Evolutionary conservation across 2,329 filamentous ascomycete species (phyloP).

Genomic region (Ophiostoma populinum): DNA sequence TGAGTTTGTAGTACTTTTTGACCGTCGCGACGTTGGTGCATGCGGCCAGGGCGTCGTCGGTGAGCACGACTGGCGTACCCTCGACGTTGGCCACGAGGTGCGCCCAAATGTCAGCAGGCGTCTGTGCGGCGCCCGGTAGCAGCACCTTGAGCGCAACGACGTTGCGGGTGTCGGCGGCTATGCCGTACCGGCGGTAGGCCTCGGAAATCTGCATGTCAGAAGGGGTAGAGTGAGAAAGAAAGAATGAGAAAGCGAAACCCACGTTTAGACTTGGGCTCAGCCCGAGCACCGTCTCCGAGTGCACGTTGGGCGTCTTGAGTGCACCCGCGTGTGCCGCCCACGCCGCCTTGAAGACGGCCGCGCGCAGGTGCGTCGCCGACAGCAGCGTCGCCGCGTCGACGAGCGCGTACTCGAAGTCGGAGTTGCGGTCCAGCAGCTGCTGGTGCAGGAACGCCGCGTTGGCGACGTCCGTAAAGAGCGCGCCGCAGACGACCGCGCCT

Average conservation of each 20-base stretch:
- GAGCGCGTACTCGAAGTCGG: constrained; percentile 82
- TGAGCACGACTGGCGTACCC: constrained; percentile 40
- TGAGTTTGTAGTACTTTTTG: constrained; percentile 75
- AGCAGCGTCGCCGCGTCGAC: constrained; percentile 70
- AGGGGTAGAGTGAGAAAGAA: no score
- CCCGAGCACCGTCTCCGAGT: constrained; percentile 72
- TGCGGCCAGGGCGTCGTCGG: constrained; percentile 41
- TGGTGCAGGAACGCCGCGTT: constrained; percentile 65
- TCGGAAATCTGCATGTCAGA: constrained; percentile 55
- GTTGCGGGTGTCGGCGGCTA: constrained; percentile 50
- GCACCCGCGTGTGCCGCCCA: constrained; percentile 40
- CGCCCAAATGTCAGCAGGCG: constrained; percentile 29
- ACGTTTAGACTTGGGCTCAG: constrained; percentile 75
- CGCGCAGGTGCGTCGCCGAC: constrained; percentile 54
- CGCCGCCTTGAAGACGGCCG: constrained; percentile 62
- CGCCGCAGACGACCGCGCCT: constrained; percentile 50
- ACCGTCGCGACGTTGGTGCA: constrained; percentile 52
- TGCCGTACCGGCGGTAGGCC: constrained; percentile 75
- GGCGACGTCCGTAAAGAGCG: constrained; percentile 55
- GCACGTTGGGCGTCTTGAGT: constrained; percentile 67
- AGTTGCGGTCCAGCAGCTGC: constrained; percentile 72
- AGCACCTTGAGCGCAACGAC: constrained; percentile 73
- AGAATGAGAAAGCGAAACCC: no score
- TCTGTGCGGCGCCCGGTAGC: constrained; percentile 23
- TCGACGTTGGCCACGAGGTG: constrained; percentile 48